A percentile compares a stretch with the other conserved stretches of the same genome.
Conservation (phyloP, 768 basidiomycete genomes). For the Boletellus sp. region DNA sequence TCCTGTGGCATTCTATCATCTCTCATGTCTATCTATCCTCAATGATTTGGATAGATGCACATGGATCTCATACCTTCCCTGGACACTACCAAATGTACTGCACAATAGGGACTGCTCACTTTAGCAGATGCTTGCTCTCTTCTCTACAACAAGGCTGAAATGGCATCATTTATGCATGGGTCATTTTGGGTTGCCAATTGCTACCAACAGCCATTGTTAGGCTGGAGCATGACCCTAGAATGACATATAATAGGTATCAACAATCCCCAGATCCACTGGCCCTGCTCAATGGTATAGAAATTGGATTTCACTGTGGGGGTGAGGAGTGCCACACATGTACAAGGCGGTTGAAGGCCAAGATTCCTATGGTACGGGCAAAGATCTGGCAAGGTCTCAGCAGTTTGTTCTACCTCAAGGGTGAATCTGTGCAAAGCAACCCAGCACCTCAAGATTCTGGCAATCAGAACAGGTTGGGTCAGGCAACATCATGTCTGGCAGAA, state of each 20-base stretch:
- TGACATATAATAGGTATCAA: not conserved
- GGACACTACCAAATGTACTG: constrained; percentile 12
- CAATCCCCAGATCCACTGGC: constrained; percentile 7
- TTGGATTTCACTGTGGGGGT: not conserved
- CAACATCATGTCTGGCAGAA: too few relatives aligned
- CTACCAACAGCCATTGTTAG: not conserved
- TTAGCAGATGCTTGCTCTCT: constrained; percentile 17
- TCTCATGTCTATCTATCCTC: constrained; percentile 28
- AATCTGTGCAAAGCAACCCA: too few relatives aligned
- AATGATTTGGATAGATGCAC: constrained; percentile 16
- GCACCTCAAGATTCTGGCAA: too few relatives aligned
- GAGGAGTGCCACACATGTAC: not conserved
- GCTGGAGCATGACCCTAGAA: not conserved
- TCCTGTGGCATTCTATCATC: constrained; percentile 49
- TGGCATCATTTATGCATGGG: not conserved
- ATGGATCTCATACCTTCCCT: not conserved
- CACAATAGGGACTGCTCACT: constrained; percentile 23
- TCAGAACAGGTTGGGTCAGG: too few relatives aligned
- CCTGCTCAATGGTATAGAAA: not conserved
- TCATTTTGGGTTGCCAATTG: not conserved
- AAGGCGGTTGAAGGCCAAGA: not conserved
- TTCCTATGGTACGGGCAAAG: not conserved
- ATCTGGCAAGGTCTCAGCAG: constrained; percentile 3
- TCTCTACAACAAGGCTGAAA: constrained; percentile 9
- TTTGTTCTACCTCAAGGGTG: constrained; percentile 8